Percentiles rank a stretch among this genome's conserved stretches.
Conservation (phyloP, 305 asterid species). For the Petunia hybrid region DNA sequence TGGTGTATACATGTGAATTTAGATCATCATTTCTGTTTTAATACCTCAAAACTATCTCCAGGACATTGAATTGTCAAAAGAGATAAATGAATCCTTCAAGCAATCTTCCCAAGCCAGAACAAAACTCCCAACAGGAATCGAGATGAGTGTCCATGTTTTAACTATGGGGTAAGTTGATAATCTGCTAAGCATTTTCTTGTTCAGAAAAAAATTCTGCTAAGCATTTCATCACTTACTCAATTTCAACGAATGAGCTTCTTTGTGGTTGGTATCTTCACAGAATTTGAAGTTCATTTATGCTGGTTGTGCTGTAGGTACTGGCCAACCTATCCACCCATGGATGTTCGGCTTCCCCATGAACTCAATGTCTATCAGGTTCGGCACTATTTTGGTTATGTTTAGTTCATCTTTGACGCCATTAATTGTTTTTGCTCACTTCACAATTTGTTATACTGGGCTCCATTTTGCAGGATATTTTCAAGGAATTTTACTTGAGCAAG, state of each 20-base stretch:
- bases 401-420: neutral
- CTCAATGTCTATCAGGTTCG: slow-evolving; percentile 97
- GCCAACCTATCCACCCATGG: slow-evolving; percentile 99
- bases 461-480: slow-evolving; percentile 82
- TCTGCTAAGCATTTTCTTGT: slow-evolving; percentile 14
- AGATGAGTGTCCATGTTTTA: slow-evolving; percentile 98
- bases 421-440: slow-evolving; percentile 26
- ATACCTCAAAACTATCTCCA: slow-evolving; percentile 41
- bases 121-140: slow-evolving; percentile 97
- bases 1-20: neutral
- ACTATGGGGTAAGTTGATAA: slow-evolving; percentile 76
- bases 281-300: slow-evolving; percentile 19
- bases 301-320: slow-evolving; percentile 74
- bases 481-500: slow-evolving; percentile 96
- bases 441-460: slow-evolving; percentile 20
- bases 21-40: slow-evolving; percentile 16
- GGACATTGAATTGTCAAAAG: slow-evolving; percentile 96
- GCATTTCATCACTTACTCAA: neutral
- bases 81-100: slow-evolving; percentile 97
- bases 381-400: slow-evolving; percentile 5
- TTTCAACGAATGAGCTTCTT: neutral
- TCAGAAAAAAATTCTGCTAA: neutral
- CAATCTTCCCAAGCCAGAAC: slow-evolving; percentile 99
- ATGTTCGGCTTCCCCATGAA: slow-evolving; percentile 93
- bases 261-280: slow-evolving; percentile 22